A percentile compares a stretch with the other conserved stretches of the same genome.
Evolutionary conservation across 495 filamentous ascomycete species (phyloP).

Genomic region (Tuber aestivum): DNA sequence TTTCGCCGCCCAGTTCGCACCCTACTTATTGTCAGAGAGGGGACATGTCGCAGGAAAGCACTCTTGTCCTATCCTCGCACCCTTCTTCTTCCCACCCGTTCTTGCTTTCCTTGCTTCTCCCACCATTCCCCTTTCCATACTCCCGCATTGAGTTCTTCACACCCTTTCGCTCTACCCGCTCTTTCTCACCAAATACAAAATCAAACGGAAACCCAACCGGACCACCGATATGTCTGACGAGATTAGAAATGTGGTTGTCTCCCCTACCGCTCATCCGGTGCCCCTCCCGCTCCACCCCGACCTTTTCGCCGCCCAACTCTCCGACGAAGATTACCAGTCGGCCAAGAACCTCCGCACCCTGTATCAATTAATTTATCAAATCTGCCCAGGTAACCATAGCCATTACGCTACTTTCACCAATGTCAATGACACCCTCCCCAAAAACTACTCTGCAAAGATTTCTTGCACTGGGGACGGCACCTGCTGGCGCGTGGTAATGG

Average conservation of each 20-base stretch:
- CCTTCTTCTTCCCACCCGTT: background rate
- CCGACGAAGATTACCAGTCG: background rate
- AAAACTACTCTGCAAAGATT: background rate
- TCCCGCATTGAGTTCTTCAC: background rate
- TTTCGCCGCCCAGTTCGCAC: background rate
- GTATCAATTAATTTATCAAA: background rate
- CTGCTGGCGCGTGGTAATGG: background rate
- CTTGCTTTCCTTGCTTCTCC: background rate
- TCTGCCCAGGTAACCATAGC: background rate
- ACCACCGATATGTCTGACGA: background rate
- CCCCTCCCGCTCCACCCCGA: background rate
- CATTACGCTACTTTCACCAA: background rate
- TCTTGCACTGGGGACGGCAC: background rate
- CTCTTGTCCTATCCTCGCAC: background rate
- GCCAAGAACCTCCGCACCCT: background rate
- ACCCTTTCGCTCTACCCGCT: background rate
- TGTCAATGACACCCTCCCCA: background rate
- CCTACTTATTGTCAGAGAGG: background rate
- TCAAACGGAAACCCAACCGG: background rate
- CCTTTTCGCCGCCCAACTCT: background rate
- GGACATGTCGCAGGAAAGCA: background rate
- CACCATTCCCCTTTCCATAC: background rate
- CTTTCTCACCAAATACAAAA: background rate
- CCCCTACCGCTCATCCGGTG: background rate
- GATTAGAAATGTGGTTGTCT: background rate